Conservation (phyloP, 805 yeast species). For the Candida suzukii region DNA sequence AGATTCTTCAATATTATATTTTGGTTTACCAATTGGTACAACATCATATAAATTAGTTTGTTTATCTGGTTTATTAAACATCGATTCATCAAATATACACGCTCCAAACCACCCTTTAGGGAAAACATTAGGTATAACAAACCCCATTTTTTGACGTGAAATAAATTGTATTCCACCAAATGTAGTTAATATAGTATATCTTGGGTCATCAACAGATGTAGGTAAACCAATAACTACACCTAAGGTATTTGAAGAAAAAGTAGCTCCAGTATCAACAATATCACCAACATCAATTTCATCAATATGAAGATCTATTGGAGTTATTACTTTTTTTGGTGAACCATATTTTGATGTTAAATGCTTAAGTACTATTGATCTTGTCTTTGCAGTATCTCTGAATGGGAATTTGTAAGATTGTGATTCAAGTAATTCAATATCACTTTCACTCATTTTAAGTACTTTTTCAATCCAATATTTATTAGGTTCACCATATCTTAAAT, state of each 20-base stretch:
- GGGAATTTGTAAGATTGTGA: neutral
- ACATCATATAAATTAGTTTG: conserved; percentile 4
- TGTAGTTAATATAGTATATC: conserved; percentile 49
- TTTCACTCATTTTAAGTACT: neutral
- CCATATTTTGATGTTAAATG: conserved; percentile 14
- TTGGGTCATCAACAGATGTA: conserved; percentile 35
- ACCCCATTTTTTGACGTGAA: conserved; percentile 34
- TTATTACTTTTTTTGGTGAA: conserved; percentile 2
- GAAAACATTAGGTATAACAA: conserved; percentile 49
- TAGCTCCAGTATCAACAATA: conserved; percentile 44
- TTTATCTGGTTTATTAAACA: conserved; percentile 11
- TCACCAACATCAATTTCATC: conserved; percentile 47
- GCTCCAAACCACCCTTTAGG: conserved; percentile 30
- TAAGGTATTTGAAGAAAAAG: conserved; percentile 35
- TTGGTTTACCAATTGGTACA: conserved; percentile 26
- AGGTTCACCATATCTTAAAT: conserved; percentile 20
- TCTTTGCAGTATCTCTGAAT: neutral
- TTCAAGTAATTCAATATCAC: neutral
- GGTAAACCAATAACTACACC: conserved; percentile 54
- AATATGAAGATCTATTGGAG: conserved; percentile 16
- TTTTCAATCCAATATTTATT: conserved; percentile 22
- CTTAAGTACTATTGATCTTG: conserved; percentile 1
- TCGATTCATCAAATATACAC: conserved; percentile 21
- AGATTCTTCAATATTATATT: conserved; percentile 23
- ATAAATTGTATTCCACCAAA: conserved; percentile 52